Conservation (phyloP, 1,284 basidiomycete species). For the Rhodotorula mucilaginosa region DNA sequence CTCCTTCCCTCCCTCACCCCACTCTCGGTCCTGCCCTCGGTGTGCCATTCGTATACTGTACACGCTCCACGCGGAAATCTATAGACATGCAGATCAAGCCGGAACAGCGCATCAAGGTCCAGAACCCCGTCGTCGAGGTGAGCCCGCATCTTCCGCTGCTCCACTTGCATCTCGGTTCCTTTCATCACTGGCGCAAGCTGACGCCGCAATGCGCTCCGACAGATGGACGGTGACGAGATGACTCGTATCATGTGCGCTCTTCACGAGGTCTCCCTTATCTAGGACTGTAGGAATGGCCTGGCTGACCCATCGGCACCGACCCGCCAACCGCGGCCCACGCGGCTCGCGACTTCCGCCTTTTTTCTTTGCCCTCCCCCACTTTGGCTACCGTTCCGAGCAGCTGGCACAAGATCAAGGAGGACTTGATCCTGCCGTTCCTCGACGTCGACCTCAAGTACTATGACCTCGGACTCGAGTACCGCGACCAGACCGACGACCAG, state of each 20-base stretch:
- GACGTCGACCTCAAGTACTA: conserved; percentile 97
- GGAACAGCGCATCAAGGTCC: conserved; percentile 65
- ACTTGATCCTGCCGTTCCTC: conserved; percentile 93
- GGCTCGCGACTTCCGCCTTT: background rate
- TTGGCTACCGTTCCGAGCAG: conserved; percentile 1
- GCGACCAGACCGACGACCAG: conserved; percentile 78
- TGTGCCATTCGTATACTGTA: background rate
- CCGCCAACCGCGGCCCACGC: conserved; percentile 7
- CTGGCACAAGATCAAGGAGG: conserved; percentile 42
- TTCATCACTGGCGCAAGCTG: background rate
- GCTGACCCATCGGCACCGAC: background rate
- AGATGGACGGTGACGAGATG: conserved; percentile 82
- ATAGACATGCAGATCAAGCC: conserved; percentile 33
- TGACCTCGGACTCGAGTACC: conserved; percentile 66
- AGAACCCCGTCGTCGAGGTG: conserved; percentile 91
- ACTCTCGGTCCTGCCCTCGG: background rate
- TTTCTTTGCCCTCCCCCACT: background rate
- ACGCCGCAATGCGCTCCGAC: background rate
- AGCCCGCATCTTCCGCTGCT: background rate
- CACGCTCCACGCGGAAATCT: background rate
- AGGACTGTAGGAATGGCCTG: too few species aligned
- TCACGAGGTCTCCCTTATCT: background rate
- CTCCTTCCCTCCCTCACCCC: conserved; percentile 7
- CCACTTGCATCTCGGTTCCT: background rate
- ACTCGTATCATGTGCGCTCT: conserved; percentile 68